Base-by-base conservation (phyloP, 2,329 filamentous ascomycete species). In the Aureobasidium sp. region DNA sequence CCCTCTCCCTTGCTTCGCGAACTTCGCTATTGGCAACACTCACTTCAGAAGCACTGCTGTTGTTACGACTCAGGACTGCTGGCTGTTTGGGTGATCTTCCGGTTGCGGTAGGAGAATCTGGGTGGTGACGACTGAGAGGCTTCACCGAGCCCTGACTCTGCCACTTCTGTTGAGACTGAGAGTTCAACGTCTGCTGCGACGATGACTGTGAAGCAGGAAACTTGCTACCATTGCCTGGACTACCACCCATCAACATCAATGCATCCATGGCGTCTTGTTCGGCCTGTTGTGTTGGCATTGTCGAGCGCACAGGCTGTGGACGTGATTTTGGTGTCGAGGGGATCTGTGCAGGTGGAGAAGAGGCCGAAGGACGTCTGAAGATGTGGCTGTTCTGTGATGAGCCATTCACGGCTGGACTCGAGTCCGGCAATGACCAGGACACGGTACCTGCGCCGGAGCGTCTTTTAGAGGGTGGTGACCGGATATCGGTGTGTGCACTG, bases 221-320 rank as follows among this genome's bases (percentile, higher is more conserved):
- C 40, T 46, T 45, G 19, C 47, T 25, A 19, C 29, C 49, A 27
- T 43, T 40, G 17, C 58, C 40, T 19, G 57, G 57, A 51, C 57
- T 60, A 2, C 57, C 57, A 68, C 88, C 90, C 84, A 94, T 88
- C 68, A 92, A 91, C 27, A 93, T 77, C 25, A 94, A 74, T 0
- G 88, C 87, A 69, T 92, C 89, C 49, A 93, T 84, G 6, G 89
- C 89, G 67, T 93, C 89, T 68, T 91, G 88, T 69, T 94, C 89
- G 55, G 77, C 78, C 63, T 88, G 82, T 9, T 82, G 76, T 23
- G 84, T 84, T 64, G 89, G 86, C 60, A 85, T 86, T 0, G 86
- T 85, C 31, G 87, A 88, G 63, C 85, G 84, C 4, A 88, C 74
- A 17, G 85, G 82, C 8, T 81, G 78, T 58, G 71, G 67, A 2